These are phyloP conservation scores for Solanum hybrid DNA, from an alignment of 305 asterid genomes.

Conservation along the genomic window DNA sequence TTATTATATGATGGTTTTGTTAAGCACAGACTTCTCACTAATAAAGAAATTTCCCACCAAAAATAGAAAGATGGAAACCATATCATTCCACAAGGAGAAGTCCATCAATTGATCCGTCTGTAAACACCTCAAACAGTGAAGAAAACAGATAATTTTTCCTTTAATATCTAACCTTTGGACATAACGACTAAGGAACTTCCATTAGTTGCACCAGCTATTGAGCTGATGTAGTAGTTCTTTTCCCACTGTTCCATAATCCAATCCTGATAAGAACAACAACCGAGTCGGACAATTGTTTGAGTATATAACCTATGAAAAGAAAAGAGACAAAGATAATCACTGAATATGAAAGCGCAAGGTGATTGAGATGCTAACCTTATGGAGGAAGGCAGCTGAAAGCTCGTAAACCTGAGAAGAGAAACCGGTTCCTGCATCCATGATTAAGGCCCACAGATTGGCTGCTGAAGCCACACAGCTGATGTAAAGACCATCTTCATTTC, in stretches of 20 bases:
- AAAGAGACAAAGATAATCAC: neutral
- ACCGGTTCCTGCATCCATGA: constrained; percentile 99
- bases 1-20: neutral
- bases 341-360: neutral
- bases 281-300: constrained; percentile 2
- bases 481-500: constrained; percentile 88
- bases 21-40: neutral
- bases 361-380: constrained; percentile 48
- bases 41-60: neutral
- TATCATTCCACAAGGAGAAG: neutral
- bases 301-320: neutral
- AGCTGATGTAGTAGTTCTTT: constrained; percentile 87
- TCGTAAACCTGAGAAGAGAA: constrained; percentile 87
- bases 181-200: constrained; percentile 93
- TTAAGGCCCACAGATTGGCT: constrained; percentile 92
- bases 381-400: constrained; percentile 85
- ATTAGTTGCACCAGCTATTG: constrained; percentile 95
- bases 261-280: constrained; percentile 43
- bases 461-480: constrained; percentile 97
- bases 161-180: constrained; percentile 74
- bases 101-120: neutral
- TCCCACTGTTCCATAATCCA: constrained; percentile 99
- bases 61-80: neutral
- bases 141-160: neutral
- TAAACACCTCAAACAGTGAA: neutral